Evolutionary conservation across 2,329 filamentous ascomycete species (phyloP).

Genomic region (Metarhizium album): DNA sequence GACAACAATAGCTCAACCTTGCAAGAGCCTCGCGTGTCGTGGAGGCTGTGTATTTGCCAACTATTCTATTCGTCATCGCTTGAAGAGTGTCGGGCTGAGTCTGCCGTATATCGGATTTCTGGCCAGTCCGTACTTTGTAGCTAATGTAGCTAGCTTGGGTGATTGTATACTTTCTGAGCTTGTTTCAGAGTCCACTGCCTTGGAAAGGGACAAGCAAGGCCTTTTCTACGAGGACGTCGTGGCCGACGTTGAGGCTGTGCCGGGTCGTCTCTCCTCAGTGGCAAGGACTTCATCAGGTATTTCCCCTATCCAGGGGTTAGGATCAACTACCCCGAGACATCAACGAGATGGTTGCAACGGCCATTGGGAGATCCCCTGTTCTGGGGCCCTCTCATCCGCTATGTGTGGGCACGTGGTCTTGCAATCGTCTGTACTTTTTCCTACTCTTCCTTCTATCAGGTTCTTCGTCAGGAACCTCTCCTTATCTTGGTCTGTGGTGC

Average conservation of each 20-base stretch:
- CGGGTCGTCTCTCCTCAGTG: conserved; percentile 26
- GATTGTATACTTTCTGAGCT: conserved; percentile 46
- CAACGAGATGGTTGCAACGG: conserved; percentile 40
- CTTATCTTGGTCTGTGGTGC: conserved; percentile 39
- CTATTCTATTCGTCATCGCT: conserved; percentile 39
- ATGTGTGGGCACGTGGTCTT: conserved; percentile 36
- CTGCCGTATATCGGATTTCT: conserved; percentile 41
- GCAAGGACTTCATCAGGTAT: conserved; percentile 29
- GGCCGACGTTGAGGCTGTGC: conserved; percentile 31
- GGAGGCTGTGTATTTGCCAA: conserved; percentile 44
- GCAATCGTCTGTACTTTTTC: conserved; percentile 42
- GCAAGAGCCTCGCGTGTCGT: conserved; percentile 28
- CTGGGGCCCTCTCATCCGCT: conserved; percentile 39
- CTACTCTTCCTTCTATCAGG: conserved; percentile 37
- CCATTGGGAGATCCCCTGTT: conserved; percentile 46
- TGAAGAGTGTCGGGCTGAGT: conserved; percentile 43
- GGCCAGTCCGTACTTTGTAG: conserved; percentile 46
- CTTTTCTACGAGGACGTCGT: conserved; percentile 42
- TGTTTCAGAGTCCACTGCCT: conserved; percentile 42
- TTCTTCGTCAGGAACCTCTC: conserved; percentile 37
- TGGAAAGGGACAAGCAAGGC: conserved; percentile 40
- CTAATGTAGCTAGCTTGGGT: conserved; percentile 47
- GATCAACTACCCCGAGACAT: conserved; percentile 44
- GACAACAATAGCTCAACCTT: background rate
- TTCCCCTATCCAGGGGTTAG: conserved; percentile 34